phyloP scores from a whole-genome alignment of 495 filamentous ascomycete species.

The Cairneyella variabilis region DNA sequence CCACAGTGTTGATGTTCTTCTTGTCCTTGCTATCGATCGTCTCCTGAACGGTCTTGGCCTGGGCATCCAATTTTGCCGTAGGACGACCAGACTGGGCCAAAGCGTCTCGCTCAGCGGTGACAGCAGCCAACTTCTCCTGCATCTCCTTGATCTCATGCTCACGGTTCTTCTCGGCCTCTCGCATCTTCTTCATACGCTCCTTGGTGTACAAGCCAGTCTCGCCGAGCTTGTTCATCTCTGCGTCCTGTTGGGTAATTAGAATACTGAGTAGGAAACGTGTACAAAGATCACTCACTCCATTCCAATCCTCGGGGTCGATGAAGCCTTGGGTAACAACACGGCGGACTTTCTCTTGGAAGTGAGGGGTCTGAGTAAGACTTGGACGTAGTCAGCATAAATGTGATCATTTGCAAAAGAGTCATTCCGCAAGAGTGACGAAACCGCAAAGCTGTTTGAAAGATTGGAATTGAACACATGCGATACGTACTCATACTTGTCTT shows the following conservation, averaged over 20 bases:
- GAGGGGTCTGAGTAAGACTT: slow-evolving; percentile 46
- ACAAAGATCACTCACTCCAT: slow-evolving; percentile 50
- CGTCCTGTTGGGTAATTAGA: slow-evolving; percentile 38
- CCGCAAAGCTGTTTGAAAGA: too few species aligned
- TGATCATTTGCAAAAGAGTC: too few species aligned
- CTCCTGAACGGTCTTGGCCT: neutral
- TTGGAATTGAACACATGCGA: too few species aligned
- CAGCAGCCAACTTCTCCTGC: neutral
- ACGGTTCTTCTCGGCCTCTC: slow-evolving; percentile 21
- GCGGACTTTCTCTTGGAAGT: slow-evolving; percentile 56
- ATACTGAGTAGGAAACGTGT: neutral
- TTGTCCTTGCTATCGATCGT: neutral
- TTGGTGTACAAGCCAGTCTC: slow-evolving; percentile 43
- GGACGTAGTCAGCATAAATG: too few species aligned
- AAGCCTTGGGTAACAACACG: slow-evolving; percentile 62
- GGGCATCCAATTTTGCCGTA: neutral
- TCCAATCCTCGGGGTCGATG: slow-evolving; percentile 68
- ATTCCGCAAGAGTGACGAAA: too few species aligned
- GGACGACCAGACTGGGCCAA: neutral
- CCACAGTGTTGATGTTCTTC: neutral
- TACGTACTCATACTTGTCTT: slow-evolving; percentile 19
- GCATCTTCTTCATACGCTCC: slow-evolving; percentile 38
- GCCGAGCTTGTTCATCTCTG: slow-evolving; percentile 58
- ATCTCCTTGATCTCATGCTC: slow-evolving; percentile 5
- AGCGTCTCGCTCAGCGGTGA: slow-evolving; percentile 1